phyloP scores from a whole-genome alignment of 805 yeast species.

The Torulaspora maleeae region DNA sequence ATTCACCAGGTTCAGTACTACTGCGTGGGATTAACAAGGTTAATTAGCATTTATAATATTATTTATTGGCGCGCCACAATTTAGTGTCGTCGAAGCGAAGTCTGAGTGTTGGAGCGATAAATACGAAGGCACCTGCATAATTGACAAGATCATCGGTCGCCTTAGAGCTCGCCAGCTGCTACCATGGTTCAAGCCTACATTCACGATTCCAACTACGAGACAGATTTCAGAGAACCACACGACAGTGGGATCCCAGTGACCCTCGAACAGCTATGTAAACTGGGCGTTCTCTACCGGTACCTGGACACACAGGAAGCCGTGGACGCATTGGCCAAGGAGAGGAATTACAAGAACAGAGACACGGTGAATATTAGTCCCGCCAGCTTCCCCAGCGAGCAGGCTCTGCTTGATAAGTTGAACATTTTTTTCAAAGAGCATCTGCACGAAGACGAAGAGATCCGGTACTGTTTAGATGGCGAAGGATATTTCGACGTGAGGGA shows the following conservation, averaged over 20 bases:
- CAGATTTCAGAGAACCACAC: slow-evolving; percentile 65
- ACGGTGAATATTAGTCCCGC: slow-evolving; percentile 54
- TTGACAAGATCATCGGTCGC: neutral
- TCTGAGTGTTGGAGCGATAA: neutral
- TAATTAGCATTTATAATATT: neutral
- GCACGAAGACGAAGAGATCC: slow-evolving; percentile 95
- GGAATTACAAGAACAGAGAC: slow-evolving; percentile 80
- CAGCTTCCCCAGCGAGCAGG: slow-evolving; percentile 57
- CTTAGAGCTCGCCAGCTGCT: neutral
- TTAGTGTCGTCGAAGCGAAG: slow-evolving; percentile 1
- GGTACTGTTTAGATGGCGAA: slow-evolving; percentile 83
- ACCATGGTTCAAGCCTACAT: slow-evolving; percentile 49
- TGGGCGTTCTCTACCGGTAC: slow-evolving; percentile 68
- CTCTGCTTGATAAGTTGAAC: slow-evolving; percentile 59
- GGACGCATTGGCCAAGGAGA: slow-evolving; percentile 58
- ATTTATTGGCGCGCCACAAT: neutral
- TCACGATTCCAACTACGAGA: slow-evolving; percentile 56
- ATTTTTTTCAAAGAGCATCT: slow-evolving; percentile 78
- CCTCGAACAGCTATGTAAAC: slow-evolving; percentile 43
- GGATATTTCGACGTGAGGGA: slow-evolving; percentile 89
- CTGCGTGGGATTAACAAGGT: no score
- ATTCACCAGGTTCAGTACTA: no score
- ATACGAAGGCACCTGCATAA: neutral
- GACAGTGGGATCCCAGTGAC: slow-evolving; percentile 60
- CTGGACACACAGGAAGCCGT: slow-evolving; percentile 50